Percentiles rank a stretch among this genome's conserved stretches.
phyloP scores from a whole-genome alignment of 257 asterid genomes.

The Dorcoceras hygrometricum region DNA sequence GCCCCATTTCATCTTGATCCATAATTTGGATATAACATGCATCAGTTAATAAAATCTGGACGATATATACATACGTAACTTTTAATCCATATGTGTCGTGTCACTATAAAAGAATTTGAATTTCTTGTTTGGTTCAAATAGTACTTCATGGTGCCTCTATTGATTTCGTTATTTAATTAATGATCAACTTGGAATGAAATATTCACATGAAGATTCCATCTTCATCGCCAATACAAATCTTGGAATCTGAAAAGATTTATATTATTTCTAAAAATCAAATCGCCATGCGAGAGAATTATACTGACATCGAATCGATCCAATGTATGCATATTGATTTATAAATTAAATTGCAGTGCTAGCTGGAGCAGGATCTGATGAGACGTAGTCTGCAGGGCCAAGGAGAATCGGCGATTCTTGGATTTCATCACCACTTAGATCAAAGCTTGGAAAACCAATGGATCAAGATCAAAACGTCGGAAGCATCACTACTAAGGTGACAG shows the following conservation, averaged over 20 bases:
- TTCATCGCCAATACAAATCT: too few relatives aligned
- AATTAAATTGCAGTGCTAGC: slow-evolving; percentile 38
- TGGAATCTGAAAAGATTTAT: slow-evolving; percentile 3
- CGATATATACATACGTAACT: background rate
- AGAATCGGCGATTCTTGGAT: slow-evolving; percentile 9
- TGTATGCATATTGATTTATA: too few relatives aligned
- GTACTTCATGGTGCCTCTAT: background rate
- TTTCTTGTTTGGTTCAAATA: too few relatives aligned
- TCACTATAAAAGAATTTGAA: too few relatives aligned
- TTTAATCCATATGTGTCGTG: slow-evolving; percentile 26
- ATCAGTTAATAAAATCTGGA: background rate
- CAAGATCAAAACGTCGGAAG: slow-evolving; percentile 34
- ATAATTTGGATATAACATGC: background rate
- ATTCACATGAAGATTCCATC: background rate
- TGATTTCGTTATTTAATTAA: too few relatives aligned
- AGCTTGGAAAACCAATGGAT: slow-evolving; percentile 41
- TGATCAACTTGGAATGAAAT: too few relatives aligned
- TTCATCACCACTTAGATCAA: background rate
- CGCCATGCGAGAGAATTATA: background rate
- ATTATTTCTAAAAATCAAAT: slow-evolving; percentile 6
- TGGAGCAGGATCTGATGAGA: slow-evolving; percentile 54
- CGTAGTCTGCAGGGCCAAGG: slow-evolving; percentile 2
- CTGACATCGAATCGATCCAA: slow-evolving; percentile 34
- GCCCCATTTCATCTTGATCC: background rate
- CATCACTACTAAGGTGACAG: slow-evolving; percentile 38